phyloP scores from a whole-genome alignment of 1,284 basidiomycete species.

The Rhodotorula sp. region DNA sequence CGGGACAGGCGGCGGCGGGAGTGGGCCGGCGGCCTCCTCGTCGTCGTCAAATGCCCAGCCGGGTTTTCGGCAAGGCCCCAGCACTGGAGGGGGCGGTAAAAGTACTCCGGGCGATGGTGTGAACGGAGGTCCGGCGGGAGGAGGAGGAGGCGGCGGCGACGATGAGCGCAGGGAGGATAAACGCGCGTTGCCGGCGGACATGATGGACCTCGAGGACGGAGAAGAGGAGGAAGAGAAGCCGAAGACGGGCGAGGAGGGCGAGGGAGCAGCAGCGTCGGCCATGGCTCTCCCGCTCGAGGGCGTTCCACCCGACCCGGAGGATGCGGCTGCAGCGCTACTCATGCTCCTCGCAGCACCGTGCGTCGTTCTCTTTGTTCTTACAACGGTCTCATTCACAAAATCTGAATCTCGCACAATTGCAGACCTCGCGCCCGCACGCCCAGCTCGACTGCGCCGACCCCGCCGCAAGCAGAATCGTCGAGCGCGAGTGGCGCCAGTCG shows the following conservation, averaged over 20 bases:
- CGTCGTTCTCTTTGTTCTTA: not conserved
- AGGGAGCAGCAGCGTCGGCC: not conserved
- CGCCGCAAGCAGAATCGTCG: not conserved
- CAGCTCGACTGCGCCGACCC: not conserved
- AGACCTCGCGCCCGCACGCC: not conserved
- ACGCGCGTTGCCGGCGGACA: not conserved
- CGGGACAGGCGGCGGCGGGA: not conserved
- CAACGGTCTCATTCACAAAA: rapidly evolving
- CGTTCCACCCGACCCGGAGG: slow-evolving; percentile 9
- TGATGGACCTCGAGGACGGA: not conserved
- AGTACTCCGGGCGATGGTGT: not conserved
- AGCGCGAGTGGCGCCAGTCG: not conserved
- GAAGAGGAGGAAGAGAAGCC: not conserved
- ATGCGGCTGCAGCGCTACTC: slow-evolving; percentile 11
- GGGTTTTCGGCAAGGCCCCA: slow-evolving; percentile 22
- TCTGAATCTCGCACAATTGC: not conserved
- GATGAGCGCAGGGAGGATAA: not conserved
- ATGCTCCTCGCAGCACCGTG: slow-evolving; percentile 14
- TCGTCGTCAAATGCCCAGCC: not conserved
- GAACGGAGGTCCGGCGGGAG: not conserved
- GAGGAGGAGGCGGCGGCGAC: slow-evolving; percentile 5
- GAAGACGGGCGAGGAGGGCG: slow-evolving; percentile 4
- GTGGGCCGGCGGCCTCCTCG: not conserved
- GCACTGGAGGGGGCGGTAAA: slow-evolving; percentile 17
- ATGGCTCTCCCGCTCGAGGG: not conserved